Evolutionary conservation across 495 filamentous ascomycete genomes (phyloP).

Genomic region (Parachaetomium inaequale): DNA sequence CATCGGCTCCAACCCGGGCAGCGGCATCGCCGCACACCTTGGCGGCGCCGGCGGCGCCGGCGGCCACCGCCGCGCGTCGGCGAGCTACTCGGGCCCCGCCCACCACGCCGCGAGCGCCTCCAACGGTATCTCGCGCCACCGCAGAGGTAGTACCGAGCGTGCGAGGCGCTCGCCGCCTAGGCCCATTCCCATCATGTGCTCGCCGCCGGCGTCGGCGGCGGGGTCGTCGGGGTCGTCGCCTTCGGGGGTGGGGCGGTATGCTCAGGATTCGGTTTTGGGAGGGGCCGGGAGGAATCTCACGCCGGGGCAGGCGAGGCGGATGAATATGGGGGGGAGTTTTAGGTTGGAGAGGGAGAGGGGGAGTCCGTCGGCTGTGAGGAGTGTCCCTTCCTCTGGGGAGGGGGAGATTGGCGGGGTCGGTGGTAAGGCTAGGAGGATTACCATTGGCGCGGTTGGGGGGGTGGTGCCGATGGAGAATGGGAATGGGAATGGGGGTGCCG

Average conservation of each 20-base stretch:
- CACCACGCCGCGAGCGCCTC: conserved; percentile 33
- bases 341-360: conserved; percentile 24
- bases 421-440: conserved; percentile 36
- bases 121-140: conserved; percentile 45
- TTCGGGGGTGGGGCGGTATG: background rate
- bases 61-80: conserved; percentile 28
- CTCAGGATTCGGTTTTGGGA: background rate
- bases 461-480: conserved; percentile 6
- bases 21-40: no score
- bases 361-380: conserved; percentile 20
- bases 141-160: conserved; percentile 40
- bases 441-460: conserved; percentile 25
- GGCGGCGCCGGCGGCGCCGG: conserved; percentile 11
- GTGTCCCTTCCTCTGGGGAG: background rate
- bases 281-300: conserved; percentile 31
- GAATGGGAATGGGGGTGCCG: background rate
- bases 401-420: conserved; percentile 1
- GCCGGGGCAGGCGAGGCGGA: conserved; percentile 43
- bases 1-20: conserved; percentile 16
- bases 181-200: conserved; percentile 35
- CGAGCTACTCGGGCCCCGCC: conserved; percentile 30
- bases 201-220: conserved; percentile 32
- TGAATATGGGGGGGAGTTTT: conserved; percentile 41
- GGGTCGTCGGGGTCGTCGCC: conserved; percentile 10
- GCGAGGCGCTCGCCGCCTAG: conserved; percentile 38